Evolutionary conservation across 1,139 yeast species (phyloP).

Genomic region (Trichomonascaceae sp.): DNA sequence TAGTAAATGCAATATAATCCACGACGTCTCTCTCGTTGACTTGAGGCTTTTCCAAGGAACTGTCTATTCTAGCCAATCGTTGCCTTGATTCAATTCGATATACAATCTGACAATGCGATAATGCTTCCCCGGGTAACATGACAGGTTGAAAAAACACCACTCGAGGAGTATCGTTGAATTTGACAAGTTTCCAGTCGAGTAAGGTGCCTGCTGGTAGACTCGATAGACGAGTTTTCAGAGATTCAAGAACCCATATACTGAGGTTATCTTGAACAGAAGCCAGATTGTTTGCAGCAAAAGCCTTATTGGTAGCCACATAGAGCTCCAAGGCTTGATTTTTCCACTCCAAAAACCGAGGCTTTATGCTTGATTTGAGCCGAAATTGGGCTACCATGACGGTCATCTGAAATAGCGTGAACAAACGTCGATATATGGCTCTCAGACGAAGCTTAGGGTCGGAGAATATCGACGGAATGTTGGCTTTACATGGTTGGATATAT

Average conservation of each 20-base stretch:
- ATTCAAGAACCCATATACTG: constrained; percentile 58
- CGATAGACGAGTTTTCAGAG: constrained; percentile 45
- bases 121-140: constrained; percentile 54
- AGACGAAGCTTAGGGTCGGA: constrained; percentile 38
- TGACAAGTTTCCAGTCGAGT: constrained; percentile 70
- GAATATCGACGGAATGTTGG: constrained; percentile 41
- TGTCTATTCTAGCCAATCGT: constrained; percentile 45
- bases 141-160: constrained; percentile 62
- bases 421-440: constrained; percentile 41
- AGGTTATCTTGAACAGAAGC: constrained; percentile 41
- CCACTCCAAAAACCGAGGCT: constrained; percentile 64
- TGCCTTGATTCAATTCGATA: constrained; percentile 72
- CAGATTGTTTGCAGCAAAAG: constrained; percentile 52
- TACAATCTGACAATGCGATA: constrained; percentile 66
- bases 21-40: constrained; percentile 53
- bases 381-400: constrained; percentile 56
- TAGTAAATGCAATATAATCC: constrained; percentile 70
- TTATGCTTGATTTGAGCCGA: constrained; percentile 56
- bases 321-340: constrained; percentile 64
- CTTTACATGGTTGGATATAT: constrained; percentile 42
- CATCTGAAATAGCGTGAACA: constrained; percentile 53
- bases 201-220: constrained; percentile 54
- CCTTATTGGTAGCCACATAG: constrained; percentile 59
- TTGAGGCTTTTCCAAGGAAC: constrained; percentile 33
- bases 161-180: constrained; percentile 67